Evolutionary conservation across 23 red algal genomes (phyloP).

Genomic region (Gracilaria domingensis): DNA sequence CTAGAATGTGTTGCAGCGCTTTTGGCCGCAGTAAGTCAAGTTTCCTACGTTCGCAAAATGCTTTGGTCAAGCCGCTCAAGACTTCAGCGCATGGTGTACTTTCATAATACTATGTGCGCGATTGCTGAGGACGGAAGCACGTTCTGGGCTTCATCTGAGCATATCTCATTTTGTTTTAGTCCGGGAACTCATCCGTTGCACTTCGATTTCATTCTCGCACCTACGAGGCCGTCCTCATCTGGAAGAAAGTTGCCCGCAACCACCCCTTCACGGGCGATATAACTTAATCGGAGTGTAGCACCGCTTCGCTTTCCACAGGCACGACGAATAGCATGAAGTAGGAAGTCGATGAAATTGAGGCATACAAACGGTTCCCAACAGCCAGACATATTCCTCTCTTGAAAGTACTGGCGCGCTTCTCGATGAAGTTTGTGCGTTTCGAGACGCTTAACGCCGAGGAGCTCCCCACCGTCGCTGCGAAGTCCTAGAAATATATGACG

Average conservation of each 20-base stretch:
- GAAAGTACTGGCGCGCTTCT: conserved; percentile 55
- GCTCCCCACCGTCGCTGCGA: conserved; percentile 63
- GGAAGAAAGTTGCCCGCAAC: conserved; percentile 18
- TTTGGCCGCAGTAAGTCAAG: conserved; percentile 45
- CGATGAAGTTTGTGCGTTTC: conserved; percentile 56
- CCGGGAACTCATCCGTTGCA: background rate
- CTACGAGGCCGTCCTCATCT: conserved; percentile 6
- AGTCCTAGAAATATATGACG: conserved; percentile 75
- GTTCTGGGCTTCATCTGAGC: background rate
- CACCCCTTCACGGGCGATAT: conserved; percentile 3
- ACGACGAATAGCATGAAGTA: conserved; percentile 31
- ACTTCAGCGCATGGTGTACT: conserved; percentile 57
- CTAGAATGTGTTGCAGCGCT: conserved; percentile 63
- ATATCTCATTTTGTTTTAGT: background rate
- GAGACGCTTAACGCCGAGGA: conserved; percentile 38
- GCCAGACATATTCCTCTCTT: conserved; percentile 14
- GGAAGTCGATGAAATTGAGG: conserved; percentile 60
- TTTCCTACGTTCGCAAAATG: conserved; percentile 52
- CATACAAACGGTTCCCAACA: conserved; percentile 63
- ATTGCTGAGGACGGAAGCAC: background rate
- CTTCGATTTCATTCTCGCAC: conserved; percentile 4
- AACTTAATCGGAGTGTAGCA: conserved; percentile 50
- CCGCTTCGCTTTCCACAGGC: conserved; percentile 46
- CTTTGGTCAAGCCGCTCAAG: conserved; percentile 39
- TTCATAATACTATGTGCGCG: too few species aligned